Base-by-base conservation (phyloP, 345 rosid genomes). In the Salix brachista region DNA sequence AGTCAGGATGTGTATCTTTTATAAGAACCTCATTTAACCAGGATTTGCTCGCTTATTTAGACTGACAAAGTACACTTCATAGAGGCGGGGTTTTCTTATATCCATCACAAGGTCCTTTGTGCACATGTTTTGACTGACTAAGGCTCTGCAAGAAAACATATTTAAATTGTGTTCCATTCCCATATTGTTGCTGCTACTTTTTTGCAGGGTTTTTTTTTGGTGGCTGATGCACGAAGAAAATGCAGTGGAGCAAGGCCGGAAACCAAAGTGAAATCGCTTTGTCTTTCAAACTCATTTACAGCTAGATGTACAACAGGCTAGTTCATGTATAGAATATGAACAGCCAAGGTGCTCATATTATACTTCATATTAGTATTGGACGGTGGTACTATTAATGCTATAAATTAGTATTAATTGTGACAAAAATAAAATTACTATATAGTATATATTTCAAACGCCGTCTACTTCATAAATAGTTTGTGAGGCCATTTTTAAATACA, bases 1-100 rank as follows among this genome's bases (percentile, higher is more conserved):
- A 37, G 0, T 37, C 0, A 37, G 0, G 0, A 1, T 1, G 9
- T 37, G 9, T 2, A 37, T 1, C 10, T 1, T 8, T 36, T 37
- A 0, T 37, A 37, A 37, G 2, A 39, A 1, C 11, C 9, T 39
- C 0, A 2, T 0, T 1, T 9, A 39, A 2, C 0, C 11, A 9
- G 1, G 0, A 0, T 1, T 8, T 39, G 1, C 11, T 39, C 10
- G 2, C 0, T 8, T 2, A 39, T 2, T 0, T 39, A 2, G 0
- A 1, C 11, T 0, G 0, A 39, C 0, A 39, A 39, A 39, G 8
- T 39, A 2, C 2, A 30, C 0, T 30, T 30, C 3, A 30, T 2
- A 30, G 32, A 30, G 32, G 3, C 3, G 30, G 0, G 32, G 0
- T 30, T 30, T 30, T 0, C 4, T 2, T 30, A 30, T 30, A 30